Base-by-base conservation (phyloP, 306 rosid species). In the Rubus idaeus region DNA sequence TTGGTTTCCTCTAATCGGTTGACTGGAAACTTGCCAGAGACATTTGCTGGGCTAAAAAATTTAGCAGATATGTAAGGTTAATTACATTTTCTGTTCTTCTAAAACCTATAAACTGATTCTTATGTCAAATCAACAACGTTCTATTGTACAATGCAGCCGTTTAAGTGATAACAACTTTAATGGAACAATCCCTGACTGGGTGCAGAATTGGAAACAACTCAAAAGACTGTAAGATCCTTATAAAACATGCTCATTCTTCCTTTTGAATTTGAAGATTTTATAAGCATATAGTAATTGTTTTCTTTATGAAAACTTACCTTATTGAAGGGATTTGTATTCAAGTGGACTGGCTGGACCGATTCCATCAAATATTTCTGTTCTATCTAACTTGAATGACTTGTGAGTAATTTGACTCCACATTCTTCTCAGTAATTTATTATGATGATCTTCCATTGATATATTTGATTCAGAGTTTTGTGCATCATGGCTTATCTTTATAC, bases 291-390 rank as follows among this genome's bases (percentile, higher is more conserved):
- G 6, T 35, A 5, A 16, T n/a, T 8, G 1, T 14, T 60, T 41
- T 7, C 2, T 67, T 68, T 4, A 16, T 40, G 11, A 11, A 35
- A 8, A 49, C 40, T n/a, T 47, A 61, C 40, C 30, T 62, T 49
- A 9, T 41, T 72, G 49, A 78, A 78, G 82, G 66, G 73, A 78
- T 16, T 40, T 78, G 73, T 44, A 51, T 41, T 74, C 82, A 71
- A 78, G 77, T 44, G 82, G 82, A 71, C 69, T 78, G 47, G 12
- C 46, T n/a, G 82, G 82, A 63, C 82, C 77, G 0, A 52, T 78
- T 60, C 73, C 77, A 49, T 35, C 46, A 39, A 68, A 18, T 67
- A 50, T 72, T 64, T 78, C 75, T 62, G 47, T 4, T 17, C 23
- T 72, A 44, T 3, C 35, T 21, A 63, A 71, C 11, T 72, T 78